Conservation (phyloP, 345 rosid genomes). For the Stellera chamaejasme region DNA sequence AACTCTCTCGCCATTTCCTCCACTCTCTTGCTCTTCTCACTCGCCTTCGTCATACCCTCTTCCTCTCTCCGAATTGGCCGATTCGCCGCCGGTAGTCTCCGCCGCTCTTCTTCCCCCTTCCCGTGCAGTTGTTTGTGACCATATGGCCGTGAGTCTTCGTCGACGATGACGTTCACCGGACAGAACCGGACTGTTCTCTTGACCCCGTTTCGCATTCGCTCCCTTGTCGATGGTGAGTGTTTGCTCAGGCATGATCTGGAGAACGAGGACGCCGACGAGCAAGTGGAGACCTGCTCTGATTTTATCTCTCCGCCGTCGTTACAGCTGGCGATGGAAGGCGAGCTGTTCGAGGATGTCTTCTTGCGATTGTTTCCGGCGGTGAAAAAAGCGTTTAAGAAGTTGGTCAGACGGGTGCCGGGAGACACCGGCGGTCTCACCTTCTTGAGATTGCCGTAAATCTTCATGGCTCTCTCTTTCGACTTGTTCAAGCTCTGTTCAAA, state of each 20-base stretch:
- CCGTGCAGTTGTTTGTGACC: constrained; percentile 27
- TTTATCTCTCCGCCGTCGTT: constrained; percentile 25
- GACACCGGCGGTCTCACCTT: constrained; percentile 76
- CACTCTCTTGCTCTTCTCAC: constrained; percentile 22
- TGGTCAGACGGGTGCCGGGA: constrained; percentile 42
- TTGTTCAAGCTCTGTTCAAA: constrained; percentile 25
- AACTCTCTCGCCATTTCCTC: constrained; percentile 36
- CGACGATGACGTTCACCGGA: constrained; percentile 50
- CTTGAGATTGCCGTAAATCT: constrained; percentile 44
- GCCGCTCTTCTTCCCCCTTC: constrained; percentile 13
- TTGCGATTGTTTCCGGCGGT: constrained; percentile 24
- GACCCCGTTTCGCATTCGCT: constrained; percentile 35
- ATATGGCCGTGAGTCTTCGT: constrained; percentile 38
- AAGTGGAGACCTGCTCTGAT: constrained; percentile 35
- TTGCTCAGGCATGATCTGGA: constrained; percentile 71
- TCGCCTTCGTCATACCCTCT: constrained; percentile 9
- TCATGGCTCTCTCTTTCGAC: constrained; percentile 41
- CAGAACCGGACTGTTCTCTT: constrained; percentile 55
- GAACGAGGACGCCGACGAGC: constrained; percentile 74
- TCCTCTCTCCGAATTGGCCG: constrained; percentile 19
- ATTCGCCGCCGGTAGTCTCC: constrained; percentile 15
- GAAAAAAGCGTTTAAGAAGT: constrained; percentile 60
- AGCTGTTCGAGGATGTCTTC: constrained; percentile 24
- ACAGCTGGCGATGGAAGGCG: constrained; percentile 17
- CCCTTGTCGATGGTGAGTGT: constrained; percentile 32